Conservation (phyloP, 2,329 filamentous ascomycete species). For the Trichoderma sp. region DNA sequence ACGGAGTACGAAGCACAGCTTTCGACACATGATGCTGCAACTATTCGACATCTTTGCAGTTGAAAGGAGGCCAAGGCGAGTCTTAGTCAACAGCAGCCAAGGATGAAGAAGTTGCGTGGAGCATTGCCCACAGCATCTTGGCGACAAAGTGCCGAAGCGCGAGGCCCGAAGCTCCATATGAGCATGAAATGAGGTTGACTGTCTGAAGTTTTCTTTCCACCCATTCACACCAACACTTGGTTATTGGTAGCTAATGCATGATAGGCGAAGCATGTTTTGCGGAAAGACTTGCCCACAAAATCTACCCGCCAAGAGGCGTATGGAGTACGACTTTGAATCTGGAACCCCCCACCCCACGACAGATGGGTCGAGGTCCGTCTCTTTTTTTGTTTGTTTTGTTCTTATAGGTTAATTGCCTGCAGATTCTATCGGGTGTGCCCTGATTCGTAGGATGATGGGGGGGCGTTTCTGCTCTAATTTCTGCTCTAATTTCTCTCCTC, state of each 20-base stretch:
- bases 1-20: neutral
- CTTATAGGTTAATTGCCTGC: neutral
- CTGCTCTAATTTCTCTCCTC: no score
- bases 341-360: neutral
- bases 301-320: neutral
- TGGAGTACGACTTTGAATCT: neutral
- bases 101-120: neutral
- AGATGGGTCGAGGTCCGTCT: neutral
- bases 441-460: neutral
- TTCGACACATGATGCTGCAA: neutral
- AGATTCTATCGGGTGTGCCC: neutral
- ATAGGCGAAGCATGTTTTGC: neutral
- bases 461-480: neutral
- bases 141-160: neutral
- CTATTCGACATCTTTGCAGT: neutral
- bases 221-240: neutral
- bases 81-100: neutral
- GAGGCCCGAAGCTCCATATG: neutral
- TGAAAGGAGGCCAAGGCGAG: neutral
- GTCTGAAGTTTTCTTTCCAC: neutral
- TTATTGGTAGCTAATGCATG: neutral
- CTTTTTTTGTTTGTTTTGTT: neutral
- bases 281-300: neutral
- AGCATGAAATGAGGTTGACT: neutral
- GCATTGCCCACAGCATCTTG: neutral